Evolutionary conservation across 192 early-diverging fungal genomes (phyloP).

Genomic region (Geosiphon pyriformis): DNA sequence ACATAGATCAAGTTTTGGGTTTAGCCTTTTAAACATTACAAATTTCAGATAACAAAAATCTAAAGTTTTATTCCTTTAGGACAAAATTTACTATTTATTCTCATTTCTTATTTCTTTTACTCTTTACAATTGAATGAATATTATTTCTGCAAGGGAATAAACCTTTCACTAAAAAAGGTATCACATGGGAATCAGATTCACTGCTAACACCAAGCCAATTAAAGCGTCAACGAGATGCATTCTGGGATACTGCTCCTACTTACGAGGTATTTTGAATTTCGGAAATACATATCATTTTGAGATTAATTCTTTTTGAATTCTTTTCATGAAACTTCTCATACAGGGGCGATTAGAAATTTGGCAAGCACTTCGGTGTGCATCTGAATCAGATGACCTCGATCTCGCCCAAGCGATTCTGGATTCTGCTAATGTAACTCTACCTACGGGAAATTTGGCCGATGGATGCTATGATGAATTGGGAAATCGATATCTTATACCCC

Average conservation of each 20-base stretch:
- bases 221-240: conserved; percentile 50
- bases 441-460: conserved; percentile 63
- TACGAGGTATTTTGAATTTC: conserved; percentile 50
- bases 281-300: too few relatives aligned
- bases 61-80: not conserved
- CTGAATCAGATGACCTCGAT: conserved; percentile 42
- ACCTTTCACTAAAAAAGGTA: conserved; percentile 29
- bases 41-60: not conserved
- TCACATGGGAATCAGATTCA: conserved; percentile 37
- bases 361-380: conserved; percentile 64
- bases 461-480: conserved; percentile 81
- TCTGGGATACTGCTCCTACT: conserved; percentile 70
- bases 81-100: not conserved
- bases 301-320: too few relatives aligned
- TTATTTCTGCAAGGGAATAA: conserved; percentile 19
- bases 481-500: conserved; percentile 60
- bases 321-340: not conserved
- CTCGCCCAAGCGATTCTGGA: conserved; percentile 63
- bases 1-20: too few relatives aligned
- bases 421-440: conserved; percentile 59
- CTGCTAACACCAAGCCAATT: conserved; percentile 39
- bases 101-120: not conserved
- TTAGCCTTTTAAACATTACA: not conserved
- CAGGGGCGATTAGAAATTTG: conserved; percentile 68
- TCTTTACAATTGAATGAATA: not conserved